Conservation (phyloP, 352 stramenopile genomes). For the Vaucheria bursata region DNA sequence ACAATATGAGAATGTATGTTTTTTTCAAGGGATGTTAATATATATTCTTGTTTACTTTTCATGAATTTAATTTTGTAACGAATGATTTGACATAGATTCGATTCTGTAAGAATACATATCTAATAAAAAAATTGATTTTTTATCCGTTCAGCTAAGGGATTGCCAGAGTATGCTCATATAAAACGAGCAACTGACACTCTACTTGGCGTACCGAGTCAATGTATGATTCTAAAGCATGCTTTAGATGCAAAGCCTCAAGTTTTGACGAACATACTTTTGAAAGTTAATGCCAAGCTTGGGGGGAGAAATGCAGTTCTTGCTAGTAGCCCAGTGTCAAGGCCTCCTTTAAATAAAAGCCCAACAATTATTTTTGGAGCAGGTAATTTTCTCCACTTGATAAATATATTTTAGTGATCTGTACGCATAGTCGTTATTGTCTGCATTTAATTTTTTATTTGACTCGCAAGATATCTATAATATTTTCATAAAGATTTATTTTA, state of each 20-base stretch:
- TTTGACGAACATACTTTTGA: conserved; percentile 36
- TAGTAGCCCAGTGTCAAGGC: neutral
- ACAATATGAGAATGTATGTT: too few relatives aligned
- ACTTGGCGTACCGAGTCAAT: neutral
- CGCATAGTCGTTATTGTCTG: too few relatives aligned
- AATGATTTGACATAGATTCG: too few relatives aligned
- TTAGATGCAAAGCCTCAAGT: conserved; percentile 24
- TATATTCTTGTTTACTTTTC: neutral
- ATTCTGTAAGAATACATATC: too few relatives aligned
- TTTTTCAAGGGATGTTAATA: neutral
- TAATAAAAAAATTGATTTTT: too few relatives aligned
- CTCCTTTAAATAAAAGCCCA: neutral
- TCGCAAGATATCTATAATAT: too few relatives aligned
- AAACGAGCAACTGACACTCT: neutral
- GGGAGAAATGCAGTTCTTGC: conserved; percentile 33
- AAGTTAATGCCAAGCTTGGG: conserved; percentile 45
- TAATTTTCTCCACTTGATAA: neutral
- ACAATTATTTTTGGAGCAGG: neutral
- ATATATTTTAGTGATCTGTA: too few relatives aligned
- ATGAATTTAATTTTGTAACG: too few relatives aligned
- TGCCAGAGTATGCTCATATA: neutral
- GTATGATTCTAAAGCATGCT: conserved; percentile 26
- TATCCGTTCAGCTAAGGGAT: neutral
- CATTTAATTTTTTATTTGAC: neutral
- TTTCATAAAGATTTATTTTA: too few relatives aligned